Evolutionary conservation across 208 protist genomes (phyloP), one percentile per base, ranked within the genome.

Genomic region (Crithidia sp.): DNA sequence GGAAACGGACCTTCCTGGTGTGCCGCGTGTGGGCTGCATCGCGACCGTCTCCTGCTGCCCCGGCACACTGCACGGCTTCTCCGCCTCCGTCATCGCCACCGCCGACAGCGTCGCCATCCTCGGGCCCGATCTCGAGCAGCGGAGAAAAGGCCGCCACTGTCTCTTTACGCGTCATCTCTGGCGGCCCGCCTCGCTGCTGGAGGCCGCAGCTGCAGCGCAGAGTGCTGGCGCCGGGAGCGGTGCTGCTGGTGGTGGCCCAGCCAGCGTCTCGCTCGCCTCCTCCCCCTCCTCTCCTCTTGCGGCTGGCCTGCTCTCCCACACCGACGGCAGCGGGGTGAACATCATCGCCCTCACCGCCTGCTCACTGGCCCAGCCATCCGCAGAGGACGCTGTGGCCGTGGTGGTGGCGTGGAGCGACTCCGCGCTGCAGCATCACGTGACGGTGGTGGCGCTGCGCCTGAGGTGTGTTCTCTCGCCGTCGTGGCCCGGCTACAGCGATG

Each of bases 1-100:
- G 74, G 85, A 82, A 41, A 90, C 71, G n/a, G 85, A 76, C 10
- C 73, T 95, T 12, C 85, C 91, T 4, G 91, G 91, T 44, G 79
- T 85, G 13, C 85, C 91, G 2, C 74, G 72, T 16, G 79, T 93
- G 4, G 88, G 88, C 19, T 95, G 91, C 67, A 87, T 90, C 4
- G 74, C 86, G 6, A 68, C 83, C n/a, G 69, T 95, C 16, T 54
- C 75, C 36, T 87, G 79, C 74, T 7, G 53, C 14, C 76, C 77
- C 8, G 39, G 61, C 49, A 52, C 13, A 6, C 36, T 44, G 3
- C 53, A 66, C 40, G 80, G 79, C 45, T 86, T 95, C 40, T 79
- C 88, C 2, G 86, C 76, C 19, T 83, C 77, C 49, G 55, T 95
- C 10, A 68, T 90, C 12, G 91, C 81, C 5, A 84, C 80, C 4